Conservation (phyloP, 176 grass and related monocot species). For the Phoenix roebelenii region DNA sequence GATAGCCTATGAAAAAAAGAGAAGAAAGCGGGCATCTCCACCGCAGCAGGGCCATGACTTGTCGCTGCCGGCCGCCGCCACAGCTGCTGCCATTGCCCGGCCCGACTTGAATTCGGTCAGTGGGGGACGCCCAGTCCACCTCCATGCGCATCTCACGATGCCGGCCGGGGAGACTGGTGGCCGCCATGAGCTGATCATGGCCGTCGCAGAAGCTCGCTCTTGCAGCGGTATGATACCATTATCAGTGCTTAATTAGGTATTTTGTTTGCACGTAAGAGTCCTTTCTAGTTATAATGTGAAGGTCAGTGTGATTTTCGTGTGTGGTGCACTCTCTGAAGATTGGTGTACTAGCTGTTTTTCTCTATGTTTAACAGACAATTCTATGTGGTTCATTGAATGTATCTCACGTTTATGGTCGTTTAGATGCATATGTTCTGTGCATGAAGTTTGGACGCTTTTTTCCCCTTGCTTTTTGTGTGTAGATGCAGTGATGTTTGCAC, state of each 20-base stretch:
- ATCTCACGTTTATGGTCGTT: too few species aligned
- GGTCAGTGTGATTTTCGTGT: too few species aligned
- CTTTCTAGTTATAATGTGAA: too few species aligned
- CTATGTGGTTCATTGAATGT: too few species aligned
- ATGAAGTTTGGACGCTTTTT: too few species aligned
- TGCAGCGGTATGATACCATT: slow-evolving; percentile 7
- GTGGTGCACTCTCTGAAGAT: too few species aligned
- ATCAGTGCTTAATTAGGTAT: slow-evolving; percentile 9
- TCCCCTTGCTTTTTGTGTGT: too few species aligned
- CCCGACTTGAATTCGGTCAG: background rate
- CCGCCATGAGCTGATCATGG: background rate
- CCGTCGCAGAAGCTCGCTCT: background rate
- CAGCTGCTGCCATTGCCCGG: background rate
- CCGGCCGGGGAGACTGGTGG: background rate
- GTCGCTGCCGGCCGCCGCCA: background rate
- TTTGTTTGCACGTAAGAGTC: too few species aligned
- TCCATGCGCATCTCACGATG: slow-evolving; percentile 2
- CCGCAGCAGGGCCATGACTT: background rate
- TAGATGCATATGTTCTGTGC: too few species aligned
- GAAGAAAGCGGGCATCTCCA: background rate
- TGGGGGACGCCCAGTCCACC: background rate
- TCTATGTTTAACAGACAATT: too few species aligned
- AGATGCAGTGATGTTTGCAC: too few species aligned
- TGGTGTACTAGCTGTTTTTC: too few species aligned
- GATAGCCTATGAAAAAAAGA: slow-evolving; percentile 19